These are phyloP conservation scores for Boletus sp. DNA, from an alignment of 1,284 basidiomycete species.

Conservation along the genomic window DNA sequence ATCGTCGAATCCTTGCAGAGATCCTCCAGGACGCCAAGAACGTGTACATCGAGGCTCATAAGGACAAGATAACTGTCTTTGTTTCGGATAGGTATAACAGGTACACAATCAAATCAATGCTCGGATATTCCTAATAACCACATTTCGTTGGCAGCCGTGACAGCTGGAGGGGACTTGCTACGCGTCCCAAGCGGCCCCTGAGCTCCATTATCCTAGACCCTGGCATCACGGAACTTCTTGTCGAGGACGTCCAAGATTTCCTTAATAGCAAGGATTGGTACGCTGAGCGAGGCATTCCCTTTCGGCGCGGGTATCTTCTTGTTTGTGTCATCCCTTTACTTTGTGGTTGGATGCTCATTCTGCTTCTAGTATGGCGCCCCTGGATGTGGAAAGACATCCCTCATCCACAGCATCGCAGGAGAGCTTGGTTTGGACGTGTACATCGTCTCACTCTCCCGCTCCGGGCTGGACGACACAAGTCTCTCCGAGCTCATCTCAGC, in stretches of 20 bases:
- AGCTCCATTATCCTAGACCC: slow-evolving; percentile 65
- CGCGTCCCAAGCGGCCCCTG: slow-evolving; percentile 59
- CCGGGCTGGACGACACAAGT: slow-evolving; percentile 62
- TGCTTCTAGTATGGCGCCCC: slow-evolving; percentile 58
- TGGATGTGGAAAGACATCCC: slow-evolving; percentile 72
- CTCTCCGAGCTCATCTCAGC: slow-evolving; percentile 59
- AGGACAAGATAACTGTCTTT: slow-evolving; percentile 53
- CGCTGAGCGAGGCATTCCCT: slow-evolving; percentile 61
- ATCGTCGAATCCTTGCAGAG: slow-evolving; percentile 44
- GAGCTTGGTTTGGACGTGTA: slow-evolving; percentile 74
- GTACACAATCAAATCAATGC: slow-evolving; percentile 20
- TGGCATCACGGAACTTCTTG: slow-evolving; percentile 57
- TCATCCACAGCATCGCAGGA: slow-evolving; percentile 73
- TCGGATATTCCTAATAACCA: neutral
- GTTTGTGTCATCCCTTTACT: slow-evolving; percentile 30
- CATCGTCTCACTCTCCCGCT: slow-evolving; percentile 68
- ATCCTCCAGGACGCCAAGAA: slow-evolving; percentile 57
- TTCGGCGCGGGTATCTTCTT: slow-evolving; percentile 67
- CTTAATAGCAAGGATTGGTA: slow-evolving; percentile 66
- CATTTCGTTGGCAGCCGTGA: slow-evolving; percentile 7
- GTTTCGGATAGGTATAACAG: slow-evolving; percentile 47
- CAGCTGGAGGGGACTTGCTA: slow-evolving; percentile 53
- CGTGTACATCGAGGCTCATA: slow-evolving; percentile 46
- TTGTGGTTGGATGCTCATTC: slow-evolving; percentile 7
- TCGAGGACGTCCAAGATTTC: slow-evolving; percentile 67